These are phyloP conservation scores for Eucalyptus regnans DNA, from an alignment of 345 rosid species.

Conservation along the genomic window DNA sequence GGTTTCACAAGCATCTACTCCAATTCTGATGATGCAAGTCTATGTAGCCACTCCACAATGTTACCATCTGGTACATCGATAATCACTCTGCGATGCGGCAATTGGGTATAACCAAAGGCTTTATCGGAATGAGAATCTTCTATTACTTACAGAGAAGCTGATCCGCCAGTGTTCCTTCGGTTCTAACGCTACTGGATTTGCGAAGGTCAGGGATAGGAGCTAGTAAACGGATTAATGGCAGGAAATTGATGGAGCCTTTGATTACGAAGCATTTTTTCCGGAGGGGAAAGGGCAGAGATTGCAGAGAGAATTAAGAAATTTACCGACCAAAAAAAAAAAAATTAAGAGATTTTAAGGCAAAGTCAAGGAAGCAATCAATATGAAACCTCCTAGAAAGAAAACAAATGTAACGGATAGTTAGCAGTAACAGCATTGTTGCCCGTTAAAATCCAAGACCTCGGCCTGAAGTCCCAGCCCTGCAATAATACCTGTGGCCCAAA, in stretches of 20 bases:
- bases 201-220: not conserved
- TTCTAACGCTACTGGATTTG: not conserved
- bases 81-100: not conserved
- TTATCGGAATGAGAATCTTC: not conserved
- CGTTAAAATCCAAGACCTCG: not conserved
- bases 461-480: not conserved
- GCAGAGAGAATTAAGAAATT: not conserved
- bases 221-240: not conserved
- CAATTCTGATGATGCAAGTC: not conserved
- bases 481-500: not conserved
- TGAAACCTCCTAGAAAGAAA: not conserved
- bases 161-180: not conserved
- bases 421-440: not conserved
- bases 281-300: not conserved
- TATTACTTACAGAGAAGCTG: not conserved
- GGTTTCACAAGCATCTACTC: not conserved
- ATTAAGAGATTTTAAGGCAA: not conserved
- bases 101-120: not conserved
- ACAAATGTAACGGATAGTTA: not conserved
- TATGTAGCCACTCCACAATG: not conserved
- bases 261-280: not conserved
- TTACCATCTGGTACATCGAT: not conserved
- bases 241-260: not conserved
- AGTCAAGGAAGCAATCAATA: not conserved
- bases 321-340: not conserved